These are phyloP conservation scores for Diplodia sapinea DNA, from an alignment of 2,329 filamentous ascomycete genomes.

Conservation along the genomic window DNA sequence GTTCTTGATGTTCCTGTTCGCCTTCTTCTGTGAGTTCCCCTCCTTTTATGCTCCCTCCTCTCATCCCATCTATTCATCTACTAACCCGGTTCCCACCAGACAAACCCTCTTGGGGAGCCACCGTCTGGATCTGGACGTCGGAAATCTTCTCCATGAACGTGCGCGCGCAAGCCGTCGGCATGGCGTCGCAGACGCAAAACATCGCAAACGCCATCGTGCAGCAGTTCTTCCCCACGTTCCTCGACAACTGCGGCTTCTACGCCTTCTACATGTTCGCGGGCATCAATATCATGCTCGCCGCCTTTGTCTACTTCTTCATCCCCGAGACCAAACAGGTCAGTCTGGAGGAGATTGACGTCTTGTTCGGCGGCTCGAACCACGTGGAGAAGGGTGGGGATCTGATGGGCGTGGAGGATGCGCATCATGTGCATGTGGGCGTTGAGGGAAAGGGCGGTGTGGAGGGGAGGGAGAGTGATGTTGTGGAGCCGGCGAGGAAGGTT, in stretches of 20 bases:
- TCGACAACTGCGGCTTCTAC: constrained; percentile 63
- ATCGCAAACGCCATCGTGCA: constrained; percentile 71
- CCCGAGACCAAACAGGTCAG: constrained; percentile 54
- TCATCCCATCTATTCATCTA: constrained; percentile 14
- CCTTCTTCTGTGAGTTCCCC: constrained; percentile 61
- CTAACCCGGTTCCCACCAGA: constrained; percentile 50
- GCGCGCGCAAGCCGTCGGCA: constrained; percentile 72
- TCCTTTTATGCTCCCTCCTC: background rate
- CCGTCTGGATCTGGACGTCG: constrained; percentile 73
- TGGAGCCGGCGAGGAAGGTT: background rate
- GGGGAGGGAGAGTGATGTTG: constrained; percentile 1
- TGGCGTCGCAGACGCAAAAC: constrained; percentile 64
- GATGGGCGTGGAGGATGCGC: constrained; percentile 45
- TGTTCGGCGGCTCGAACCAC: constrained; percentile 64
- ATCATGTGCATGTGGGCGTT: constrained; percentile 40
- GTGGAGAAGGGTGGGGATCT: constrained; percentile 61
- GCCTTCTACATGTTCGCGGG: constrained; percentile 59
- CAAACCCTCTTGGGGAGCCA: constrained; percentile 73
- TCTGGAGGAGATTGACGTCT: constrained; percentile 62
- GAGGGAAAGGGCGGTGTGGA: constrained; percentile 21
- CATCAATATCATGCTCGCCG: constrained; percentile 24
- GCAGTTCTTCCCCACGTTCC: constrained; percentile 73
- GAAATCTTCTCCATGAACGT: constrained; percentile 75
- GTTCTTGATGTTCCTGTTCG: constrained; percentile 70
- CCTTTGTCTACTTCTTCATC: constrained; percentile 48